Conservation (phyloP, 1,284 basidiomycete species). For the Veloboletus limbatus region DNA sequence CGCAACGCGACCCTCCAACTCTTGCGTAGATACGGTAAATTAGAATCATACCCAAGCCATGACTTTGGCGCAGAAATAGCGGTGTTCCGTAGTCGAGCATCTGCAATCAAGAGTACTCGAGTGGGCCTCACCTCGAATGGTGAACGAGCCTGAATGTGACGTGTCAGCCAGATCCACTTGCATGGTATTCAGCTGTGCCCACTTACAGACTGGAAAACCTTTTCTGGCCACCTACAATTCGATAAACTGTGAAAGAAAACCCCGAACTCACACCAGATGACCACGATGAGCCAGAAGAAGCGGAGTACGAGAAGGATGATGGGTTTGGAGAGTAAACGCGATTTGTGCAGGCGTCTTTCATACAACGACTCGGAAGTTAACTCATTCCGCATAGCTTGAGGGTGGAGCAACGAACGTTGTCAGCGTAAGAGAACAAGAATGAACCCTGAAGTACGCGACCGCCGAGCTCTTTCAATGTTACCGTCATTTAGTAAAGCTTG, state of each 20-base stretch:
- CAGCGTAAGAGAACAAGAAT: neutral
- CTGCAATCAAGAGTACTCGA: slow-evolving; percentile 76
- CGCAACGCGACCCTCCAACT: slow-evolving; percentile 71
- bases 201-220: slow-evolving; percentile 31
- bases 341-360: slow-evolving; percentile 27
- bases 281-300: slow-evolving; percentile 52
- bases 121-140: slow-evolving; percentile 36
- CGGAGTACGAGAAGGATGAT: slow-evolving; percentile 37
- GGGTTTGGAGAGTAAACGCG: slow-evolving; percentile 23
- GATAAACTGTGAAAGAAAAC: slow-evolving; percentile 51
- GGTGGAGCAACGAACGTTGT: neutral
- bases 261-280: slow-evolving; percentile 72
- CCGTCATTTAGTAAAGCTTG: slow-evolving; percentile 6
- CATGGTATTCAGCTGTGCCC: neutral
- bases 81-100: slow-evolving; percentile 78
- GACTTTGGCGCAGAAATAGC: slow-evolving; percentile 51
- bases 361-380: slow-evolving; percentile 12
- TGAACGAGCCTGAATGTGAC: slow-evolving; percentile 10
- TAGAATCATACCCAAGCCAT: slow-evolving; percentile 37
- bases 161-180: slow-evolving; percentile 8
- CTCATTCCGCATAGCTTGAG: slow-evolving; percentile 29
- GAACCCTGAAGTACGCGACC: neutral
- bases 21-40: slow-evolving; percentile 75
- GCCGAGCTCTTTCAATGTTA: neutral
- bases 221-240: slow-evolving; percentile 62